phyloP scores from a whole-genome alignment of 148 eudicot genomes.

The Vaccinium corymbosum region DNA sequence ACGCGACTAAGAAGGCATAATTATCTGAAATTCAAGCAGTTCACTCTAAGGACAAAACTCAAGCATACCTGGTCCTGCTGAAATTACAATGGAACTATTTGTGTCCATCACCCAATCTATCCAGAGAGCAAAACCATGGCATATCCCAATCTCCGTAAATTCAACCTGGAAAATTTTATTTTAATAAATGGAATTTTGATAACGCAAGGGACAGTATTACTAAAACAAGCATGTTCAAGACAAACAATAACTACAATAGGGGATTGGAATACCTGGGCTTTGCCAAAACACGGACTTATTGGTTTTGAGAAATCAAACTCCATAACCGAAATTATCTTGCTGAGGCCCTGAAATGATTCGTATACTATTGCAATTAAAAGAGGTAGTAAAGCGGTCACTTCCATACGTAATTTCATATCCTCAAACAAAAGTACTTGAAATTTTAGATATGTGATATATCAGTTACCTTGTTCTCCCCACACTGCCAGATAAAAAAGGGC shows the following conservation, averaged over 20 bases:
- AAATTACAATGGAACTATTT: constrained; percentile 38
- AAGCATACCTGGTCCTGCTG: constrained; percentile 86
- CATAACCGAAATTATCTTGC: constrained; percentile 51
- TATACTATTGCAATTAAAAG: not conserved
- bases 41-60: not conserved
- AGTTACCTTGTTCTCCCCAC: constrained; percentile 69
- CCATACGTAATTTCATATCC: not conserved
- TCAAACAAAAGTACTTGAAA: not conserved
- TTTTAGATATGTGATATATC: not conserved
- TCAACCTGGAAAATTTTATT: constrained; percentile 43
- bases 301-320: constrained; percentile 73
- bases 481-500: constrained; percentile 81
- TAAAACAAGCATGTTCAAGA: not conserved
- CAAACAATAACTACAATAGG: not conserved
- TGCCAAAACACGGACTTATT: constrained; percentile 52
- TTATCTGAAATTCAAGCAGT: not conserved
- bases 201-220: not conserved
- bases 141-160: constrained; percentile 51
- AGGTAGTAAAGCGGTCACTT: not conserved
- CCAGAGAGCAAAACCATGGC: constrained; percentile 93
- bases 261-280: constrained; percentile 45
- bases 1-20: not conserved
- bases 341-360: constrained; percentile 50
- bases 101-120: constrained; percentile 81
- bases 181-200: not conserved